Evolutionary conservation across 345 rosid genomes (phyloP), one percentile per base, ranked within the genome.

Genomic region (Noccaea bulbosa): DNA sequence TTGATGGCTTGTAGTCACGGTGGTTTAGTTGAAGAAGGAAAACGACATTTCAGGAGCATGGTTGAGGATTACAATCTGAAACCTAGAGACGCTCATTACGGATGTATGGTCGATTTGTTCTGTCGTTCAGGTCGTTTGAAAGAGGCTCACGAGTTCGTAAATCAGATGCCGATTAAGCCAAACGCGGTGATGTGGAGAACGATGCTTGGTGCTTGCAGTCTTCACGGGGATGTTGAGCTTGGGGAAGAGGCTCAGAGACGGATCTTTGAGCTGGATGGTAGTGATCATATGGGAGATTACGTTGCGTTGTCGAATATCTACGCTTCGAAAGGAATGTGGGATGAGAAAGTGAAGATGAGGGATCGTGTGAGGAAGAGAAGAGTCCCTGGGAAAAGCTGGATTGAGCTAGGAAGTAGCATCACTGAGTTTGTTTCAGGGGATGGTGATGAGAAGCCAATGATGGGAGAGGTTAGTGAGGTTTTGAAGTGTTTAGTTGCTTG

Each of bases 1-100:
- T 73, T 82, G 67, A 76, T 76, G 79, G 85, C 85, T 61, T 79
- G 81, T 67, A 79, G 81, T 50, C 85, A 79, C 34, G 72, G 77
- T 17, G 82, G 85, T 49, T 61, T 70, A 46, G 75, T 82, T 8
- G 79, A 73, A 71, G 71, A 79, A 70, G 85, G 85, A 41, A 22
- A 74, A 47, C 34, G 14, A 22, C 41, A 73, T 14, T 82, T 73
- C 51, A 55, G 4, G 39, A 66, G 79, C 73, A 82, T 82, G 83
- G 58, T 8, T 50, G 63, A 70, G 37, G 77, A 73, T 54, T 82
- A 76, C 63, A 69, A 62, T n/a, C 49, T 82, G 35, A 70, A 79
- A 57, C 83, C 85, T 50, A 76, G 79, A 65, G 77, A 73, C 1
- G 67, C 76, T 62, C 83, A 79, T 60, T 82, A n/a, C 41, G 81